These are phyloP conservation scores for Colletotrichum eremochloae DNA, from an alignment of 2,329 filamentous ascomycete genomes.

Conservation along the genomic window DNA sequence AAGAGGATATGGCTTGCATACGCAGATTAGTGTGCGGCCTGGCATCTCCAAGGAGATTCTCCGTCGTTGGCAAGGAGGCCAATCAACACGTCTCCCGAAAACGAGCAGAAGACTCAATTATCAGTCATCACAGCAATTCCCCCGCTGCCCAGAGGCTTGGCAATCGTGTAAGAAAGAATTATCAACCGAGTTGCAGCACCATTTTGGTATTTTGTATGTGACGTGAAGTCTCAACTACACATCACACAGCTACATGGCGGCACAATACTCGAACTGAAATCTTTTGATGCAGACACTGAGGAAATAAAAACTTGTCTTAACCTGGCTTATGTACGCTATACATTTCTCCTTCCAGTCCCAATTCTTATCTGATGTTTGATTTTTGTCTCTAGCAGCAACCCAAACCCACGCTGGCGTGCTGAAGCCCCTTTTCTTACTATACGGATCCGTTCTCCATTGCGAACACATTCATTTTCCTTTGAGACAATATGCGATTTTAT, in stretches of 20 bases:
- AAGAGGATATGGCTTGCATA: slow-evolving; percentile 15
- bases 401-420: slow-evolving; percentile 23
- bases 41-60: background rate
- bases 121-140: background rate
- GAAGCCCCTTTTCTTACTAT: background rate
- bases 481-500: slow-evolving; percentile 55
- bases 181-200: background rate
- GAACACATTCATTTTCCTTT: background rate
- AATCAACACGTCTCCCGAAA: background rate
- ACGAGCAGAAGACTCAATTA: slow-evolving; percentile 3
- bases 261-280: background rate
- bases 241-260: background rate
- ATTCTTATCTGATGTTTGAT: background rate
- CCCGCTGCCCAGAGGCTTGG: slow-evolving; percentile 21
- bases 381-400: slow-evolving; percentile 13
- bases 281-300: background rate
- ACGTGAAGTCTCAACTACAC: background rate
- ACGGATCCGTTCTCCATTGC: background rate
- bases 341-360: background rate
- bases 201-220: background rate
- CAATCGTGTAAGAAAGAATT: slow-evolving; percentile 3
- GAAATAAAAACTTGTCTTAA: background rate
- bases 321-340: background rate
- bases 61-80: background rate
- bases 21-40: background rate